Evolutionary conservation across 768 basidiomycete species (phyloP), one percentile per base, ranked within the genome.

Genomic region (Cystobasidiopsis lactophilus): DNA sequence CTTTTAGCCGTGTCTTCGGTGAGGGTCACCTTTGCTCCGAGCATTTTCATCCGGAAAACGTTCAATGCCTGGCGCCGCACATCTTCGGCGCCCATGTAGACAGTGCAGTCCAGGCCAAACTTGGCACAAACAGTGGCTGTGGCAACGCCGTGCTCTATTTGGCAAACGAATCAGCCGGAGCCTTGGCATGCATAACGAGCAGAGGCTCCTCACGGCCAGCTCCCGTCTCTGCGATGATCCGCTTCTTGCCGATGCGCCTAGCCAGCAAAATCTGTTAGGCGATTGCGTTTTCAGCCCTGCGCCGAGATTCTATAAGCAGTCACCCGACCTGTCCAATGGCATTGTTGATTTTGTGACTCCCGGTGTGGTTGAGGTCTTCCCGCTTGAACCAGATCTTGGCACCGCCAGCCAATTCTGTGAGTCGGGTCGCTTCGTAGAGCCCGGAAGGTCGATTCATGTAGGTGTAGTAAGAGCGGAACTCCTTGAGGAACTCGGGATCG

Each of bases 261-360:
- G 93, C 93, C 26, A 98, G 76, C 18, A 98, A 72, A 56, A 96
- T 89, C 82, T 91, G 65, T 2, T 44, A 24, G 14, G 16, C 5
- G 27, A 21, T n/a, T n/a, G n/a, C n/a, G n/a, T n/a, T n/a, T n/a
- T n/a, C n/a, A n/a, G n/a, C n/a, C n/a, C n/a, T n/a, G n/a, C 24
- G 4, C n/a, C 14, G 24, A 47, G 5, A 18, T 16, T 9, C 23
- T 18, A 47, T 13, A 10, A 16, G n/a, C 38, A 16, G 24, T 27
- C 62, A 52, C 71, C 57, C n/a, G 60, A 78, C 81, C 73, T 91
- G 89, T 33, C 93, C 93, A 54, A 98, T 80, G 23, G 91, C 91
- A 66, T 98, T 98, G 69, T 96, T 96, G 64, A 98, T 96, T 68
- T 96, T 98, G 69, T 98, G 93, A 10, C 89, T 95, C 16, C 93